phyloP scores from a whole-genome alignment of 2,329 filamentous ascomycete species.

The Ascochyta pisi region DNA sequence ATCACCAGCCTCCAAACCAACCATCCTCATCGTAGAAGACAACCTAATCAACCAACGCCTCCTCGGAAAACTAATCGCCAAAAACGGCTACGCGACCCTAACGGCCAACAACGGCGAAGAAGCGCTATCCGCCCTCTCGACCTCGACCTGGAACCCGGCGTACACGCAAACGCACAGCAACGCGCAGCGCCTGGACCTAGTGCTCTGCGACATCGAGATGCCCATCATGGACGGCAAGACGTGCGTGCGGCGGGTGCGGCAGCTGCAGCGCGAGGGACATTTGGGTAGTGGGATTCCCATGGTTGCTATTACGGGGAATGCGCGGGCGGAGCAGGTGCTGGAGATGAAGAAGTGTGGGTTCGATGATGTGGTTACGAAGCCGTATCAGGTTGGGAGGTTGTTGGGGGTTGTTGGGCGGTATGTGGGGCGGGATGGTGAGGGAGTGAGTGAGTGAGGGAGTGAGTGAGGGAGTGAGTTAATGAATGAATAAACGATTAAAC shows the following conservation, averaged over 20 bases:
- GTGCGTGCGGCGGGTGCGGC: constrained; percentile 26
- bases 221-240: constrained; percentile 37
- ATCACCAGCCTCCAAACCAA: background rate
- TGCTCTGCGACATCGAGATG: constrained; percentile 43
- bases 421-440: too few relatives aligned
- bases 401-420: background rate
- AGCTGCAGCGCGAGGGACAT: constrained; percentile 24
- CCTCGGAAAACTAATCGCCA: constrained; percentile 32
- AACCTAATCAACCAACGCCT: constrained; percentile 45
- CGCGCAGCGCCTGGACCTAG: background rate
- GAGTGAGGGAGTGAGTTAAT: too few relatives aligned
- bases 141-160: constrained; percentile 1
- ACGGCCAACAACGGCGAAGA: constrained; percentile 41
- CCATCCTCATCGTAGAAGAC: constrained; percentile 42
- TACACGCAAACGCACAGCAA: constrained; percentile 1
- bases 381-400: constrained; percentile 55
- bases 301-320: constrained; percentile 41
- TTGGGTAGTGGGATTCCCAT: constrained; percentile 23
- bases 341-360: constrained; percentile 28
- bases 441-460: too few relatives aligned
- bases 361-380: constrained; percentile 57
- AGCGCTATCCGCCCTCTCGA: constrained; percentile 28
- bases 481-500: too few relatives aligned
- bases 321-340: constrained; percentile 40
- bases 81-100: constrained; percentile 29